phyloP scores from a whole-genome alignment of 768 basidiomycete genomes.

The Pleurotus salmoneostramineus region DNA sequence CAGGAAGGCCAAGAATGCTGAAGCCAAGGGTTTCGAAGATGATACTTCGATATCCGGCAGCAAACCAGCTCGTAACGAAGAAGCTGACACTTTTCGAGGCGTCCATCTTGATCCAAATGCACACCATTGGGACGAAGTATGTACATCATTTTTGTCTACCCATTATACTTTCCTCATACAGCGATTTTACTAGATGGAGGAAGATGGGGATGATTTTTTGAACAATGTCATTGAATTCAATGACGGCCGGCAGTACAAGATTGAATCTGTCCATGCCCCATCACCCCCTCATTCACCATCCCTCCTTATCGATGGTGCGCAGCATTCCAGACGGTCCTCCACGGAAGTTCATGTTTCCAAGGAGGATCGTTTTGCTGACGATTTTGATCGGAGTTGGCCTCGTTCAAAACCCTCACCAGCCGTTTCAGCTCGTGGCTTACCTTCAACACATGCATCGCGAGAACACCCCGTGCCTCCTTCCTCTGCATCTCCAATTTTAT shows the following conservation, averaged over 20 bases:
- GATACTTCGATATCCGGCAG: conserved; percentile 34
- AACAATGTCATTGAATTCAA: conserved; percentile 92
- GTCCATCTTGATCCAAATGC: conserved; percentile 91
- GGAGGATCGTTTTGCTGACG: conserved; percentile 87
- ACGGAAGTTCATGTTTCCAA: conserved; percentile 59
- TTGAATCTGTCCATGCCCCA: conserved; percentile 39
- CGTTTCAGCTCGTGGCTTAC: conserved; percentile 36
- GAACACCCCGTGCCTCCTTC: conserved; percentile 15
- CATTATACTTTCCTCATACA: conserved; percentile 2
- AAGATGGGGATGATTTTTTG: conserved; percentile 89
- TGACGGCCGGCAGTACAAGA: conserved; percentile 89
- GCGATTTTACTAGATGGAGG: conserved; percentile 62
- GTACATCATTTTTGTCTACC: conserved; percentile 22
- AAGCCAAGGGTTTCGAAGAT: conserved; percentile 46
- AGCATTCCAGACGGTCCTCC: conserved; percentile 16
- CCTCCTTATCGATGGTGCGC: conserved; percentile 18
- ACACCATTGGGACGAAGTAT: conserved; percentile 97
- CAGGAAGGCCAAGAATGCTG: conserved; percentile 31
- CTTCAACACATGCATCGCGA: conserved; percentile 18
- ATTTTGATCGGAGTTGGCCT: conserved; percentile 98
- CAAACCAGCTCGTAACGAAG: conserved; percentile 69
- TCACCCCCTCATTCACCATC: conserved; percentile 22
- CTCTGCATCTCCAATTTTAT: conserved; percentile 27
- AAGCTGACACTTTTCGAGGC: conserved; percentile 92
- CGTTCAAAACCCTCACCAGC: conserved; percentile 53